Base-by-base conservation (phyloP, 78 protist genomes). In the Bodo saltans region DNA sequence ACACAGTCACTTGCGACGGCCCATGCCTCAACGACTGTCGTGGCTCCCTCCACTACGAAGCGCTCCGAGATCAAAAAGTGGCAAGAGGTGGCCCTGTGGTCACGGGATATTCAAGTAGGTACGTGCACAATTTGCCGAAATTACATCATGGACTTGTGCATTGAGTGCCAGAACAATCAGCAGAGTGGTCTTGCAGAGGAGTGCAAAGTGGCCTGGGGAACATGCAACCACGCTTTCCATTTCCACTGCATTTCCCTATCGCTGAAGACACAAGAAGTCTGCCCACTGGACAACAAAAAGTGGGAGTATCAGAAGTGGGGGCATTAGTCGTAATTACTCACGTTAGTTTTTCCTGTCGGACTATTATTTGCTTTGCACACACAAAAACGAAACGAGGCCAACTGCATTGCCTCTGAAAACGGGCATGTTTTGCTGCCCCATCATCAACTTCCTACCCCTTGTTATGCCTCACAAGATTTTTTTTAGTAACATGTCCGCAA, bases 141-240 rank as follows among this genome's bases (percentile, higher is more conserved):
- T 39, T 97, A 97, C 83, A 94, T 95, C 81, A 97, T 97, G 99
- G 98, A 94, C 67, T 83, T 91, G 1, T 86, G 97, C 90, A 95
- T 97, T 21, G 98, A 97, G 76, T 95, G 98, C 84, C 97, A 95
- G 72, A 98, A 98, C 0, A 95, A 95, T 79, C 99, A 94, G 81
- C 93, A 90, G 0, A 85, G 95, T 11, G 86, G 94, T 3, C 94
- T 96, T 8, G 88, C 91, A 39, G 97, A 94, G 73, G 98, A 94
- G 79, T 97, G 97, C 89, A 94, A 95, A 3, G 97, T 95, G 25
- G 98, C 99, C 1, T 97, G 99, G 99, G 99, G 99, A n/a, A 86
- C 91, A 35, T 96, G 99, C 92, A 93, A 94, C 75, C 98, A 97
- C 70, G 98, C 97, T 34, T 96, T 97, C 91, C 98, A 97, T 75